Percentiles rank a stretch among this genome's conserved stretches.
phyloP scores from a whole-genome alignment of 2,329 filamentous ascomycete species.

The Apiospora rasikravindrae region DNA sequence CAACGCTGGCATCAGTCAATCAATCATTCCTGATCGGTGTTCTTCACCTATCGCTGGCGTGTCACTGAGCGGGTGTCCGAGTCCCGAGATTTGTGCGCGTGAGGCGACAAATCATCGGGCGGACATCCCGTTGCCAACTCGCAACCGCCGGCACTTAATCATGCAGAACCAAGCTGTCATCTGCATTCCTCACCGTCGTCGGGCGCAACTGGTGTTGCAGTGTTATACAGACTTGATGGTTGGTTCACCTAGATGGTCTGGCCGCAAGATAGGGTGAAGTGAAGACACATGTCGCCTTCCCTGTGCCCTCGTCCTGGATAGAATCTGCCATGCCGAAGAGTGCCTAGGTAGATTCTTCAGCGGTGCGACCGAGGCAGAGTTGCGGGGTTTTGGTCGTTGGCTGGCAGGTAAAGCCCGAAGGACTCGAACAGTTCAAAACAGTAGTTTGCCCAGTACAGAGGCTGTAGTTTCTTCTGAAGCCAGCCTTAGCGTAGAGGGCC shows the following conservation, averaged over 20 bases:
- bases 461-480: neutral
- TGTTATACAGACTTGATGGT: neutral
- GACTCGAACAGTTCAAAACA: neutral
- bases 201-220: neutral
- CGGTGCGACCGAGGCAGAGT: slow-evolving; percentile 3
- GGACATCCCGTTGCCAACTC: neutral
- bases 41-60: neutral
- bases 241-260: neutral
- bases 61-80: slow-evolving; percentile 1
- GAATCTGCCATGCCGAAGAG: neutral
- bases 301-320: neutral
- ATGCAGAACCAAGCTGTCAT: slow-evolving; percentile 2
- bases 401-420: neutral
- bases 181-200: slow-evolving; percentile 9
- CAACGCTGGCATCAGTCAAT: too few species aligned
- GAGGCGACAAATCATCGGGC: slow-evolving; percentile 13
- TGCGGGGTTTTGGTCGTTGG: neutral
- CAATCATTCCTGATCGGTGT: neutral
- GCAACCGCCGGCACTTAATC: slow-evolving; percentile 3
- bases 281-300: neutral
- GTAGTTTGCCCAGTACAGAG: neutral
- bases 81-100: slow-evolving; percentile 15
- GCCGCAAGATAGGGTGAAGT: neutral
- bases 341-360: neutral
- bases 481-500: neutral